These are phyloP conservation scores for Hericium rajendrae DNA, from an alignment of 768 basidiomycete genomes.

Conservation along the genomic window DNA sequence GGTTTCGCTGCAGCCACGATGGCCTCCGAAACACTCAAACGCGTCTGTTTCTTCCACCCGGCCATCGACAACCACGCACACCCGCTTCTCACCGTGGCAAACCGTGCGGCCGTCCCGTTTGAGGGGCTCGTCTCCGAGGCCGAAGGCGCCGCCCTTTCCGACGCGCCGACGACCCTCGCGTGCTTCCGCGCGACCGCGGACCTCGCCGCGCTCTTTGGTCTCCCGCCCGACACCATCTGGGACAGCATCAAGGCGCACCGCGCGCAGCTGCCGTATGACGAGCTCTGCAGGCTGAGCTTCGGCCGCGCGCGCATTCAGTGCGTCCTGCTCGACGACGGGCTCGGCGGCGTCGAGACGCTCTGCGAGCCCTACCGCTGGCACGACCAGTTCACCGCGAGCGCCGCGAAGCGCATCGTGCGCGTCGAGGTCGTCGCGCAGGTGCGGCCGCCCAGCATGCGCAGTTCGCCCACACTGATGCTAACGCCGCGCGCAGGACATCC, in stretches of 20 bases:
- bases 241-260: constrained; percentile 45
- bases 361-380: constrained; percentile 53
- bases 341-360: constrained; percentile 37
- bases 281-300: constrained; percentile 50
- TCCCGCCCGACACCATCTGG: constrained; percentile 34
- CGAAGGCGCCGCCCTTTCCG: constrained; percentile 38
- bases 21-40: too few species aligned
- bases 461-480: not conserved
- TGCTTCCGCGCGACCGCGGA: constrained; percentile 48
- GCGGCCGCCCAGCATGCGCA: not conserved
- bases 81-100: constrained; percentile 43
- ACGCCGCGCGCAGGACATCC: constrained; percentile 15
- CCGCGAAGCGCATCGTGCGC: constrained; percentile 53
- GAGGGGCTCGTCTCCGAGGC: constrained; percentile 65
- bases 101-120: constrained; percentile 40
- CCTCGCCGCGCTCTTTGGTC: constrained; percentile 39
- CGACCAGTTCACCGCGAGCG: constrained; percentile 42
- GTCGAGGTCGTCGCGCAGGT: constrained; percentile 71
- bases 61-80: constrained; percentile 79
- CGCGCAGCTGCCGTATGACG: constrained; percentile 35
- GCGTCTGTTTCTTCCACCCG: constrained; percentile 26
- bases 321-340: constrained; percentile 66
- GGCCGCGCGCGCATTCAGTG: constrained; percentile 49
- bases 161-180: constrained; percentile 48
- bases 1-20: too few species aligned